These are phyloP conservation scores for Colletotrichum sp. DNA, from an alignment of 2,329 filamentous ascomycete genomes.

Conservation along the genomic window DNA sequence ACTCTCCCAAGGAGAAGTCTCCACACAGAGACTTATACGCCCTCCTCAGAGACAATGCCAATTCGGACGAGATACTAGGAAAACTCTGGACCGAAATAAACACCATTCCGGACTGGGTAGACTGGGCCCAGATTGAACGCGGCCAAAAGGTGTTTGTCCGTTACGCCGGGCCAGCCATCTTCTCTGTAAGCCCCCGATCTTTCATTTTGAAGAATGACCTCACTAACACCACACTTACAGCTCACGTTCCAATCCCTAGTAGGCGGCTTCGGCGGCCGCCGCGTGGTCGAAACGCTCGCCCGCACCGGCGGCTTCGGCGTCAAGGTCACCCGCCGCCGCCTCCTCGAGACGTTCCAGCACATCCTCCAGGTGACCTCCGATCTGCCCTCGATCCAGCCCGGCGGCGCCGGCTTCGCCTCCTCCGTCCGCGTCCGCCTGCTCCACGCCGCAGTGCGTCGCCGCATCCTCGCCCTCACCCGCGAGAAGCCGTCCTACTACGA, in stretches of 20 bases:
- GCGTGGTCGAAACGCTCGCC: conserved; percentile 76
- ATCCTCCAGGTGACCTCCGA: conserved; percentile 74
- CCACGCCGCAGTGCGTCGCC: conserved; percentile 67
- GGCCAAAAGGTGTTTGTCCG: conserved; percentile 82
- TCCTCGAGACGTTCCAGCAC: conserved; percentile 76
- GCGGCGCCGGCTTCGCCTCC: conserved; percentile 66
- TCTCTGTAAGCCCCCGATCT: conserved; percentile 45
- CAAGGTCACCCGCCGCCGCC: conserved; percentile 68
- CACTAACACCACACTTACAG: conserved; percentile 25
- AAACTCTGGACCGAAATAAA: conserved; percentile 72
- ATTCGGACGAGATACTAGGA: conserved; percentile 57
- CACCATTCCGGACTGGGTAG: conserved; percentile 75
- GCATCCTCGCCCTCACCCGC: conserved; percentile 63
- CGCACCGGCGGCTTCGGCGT: conserved; percentile 77
- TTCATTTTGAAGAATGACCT: conserved; percentile 31
- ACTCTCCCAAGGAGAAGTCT: conserved; percentile 32
- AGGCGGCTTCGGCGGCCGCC: conserved; percentile 74
- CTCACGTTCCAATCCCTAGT: conserved; percentile 70
- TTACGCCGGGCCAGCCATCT: conserved; percentile 72
- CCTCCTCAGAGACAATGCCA: conserved; percentile 63
- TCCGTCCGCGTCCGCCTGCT: conserved; percentile 69
- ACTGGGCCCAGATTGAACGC: conserved; percentile 76
- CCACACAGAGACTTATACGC: conserved; percentile 64
- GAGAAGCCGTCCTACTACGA: conserved; percentile 65
- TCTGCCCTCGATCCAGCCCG: conserved; percentile 69